Base-by-base conservation (phyloP, 345 rosid species). In the Lumnitzera racemosa region DNA sequence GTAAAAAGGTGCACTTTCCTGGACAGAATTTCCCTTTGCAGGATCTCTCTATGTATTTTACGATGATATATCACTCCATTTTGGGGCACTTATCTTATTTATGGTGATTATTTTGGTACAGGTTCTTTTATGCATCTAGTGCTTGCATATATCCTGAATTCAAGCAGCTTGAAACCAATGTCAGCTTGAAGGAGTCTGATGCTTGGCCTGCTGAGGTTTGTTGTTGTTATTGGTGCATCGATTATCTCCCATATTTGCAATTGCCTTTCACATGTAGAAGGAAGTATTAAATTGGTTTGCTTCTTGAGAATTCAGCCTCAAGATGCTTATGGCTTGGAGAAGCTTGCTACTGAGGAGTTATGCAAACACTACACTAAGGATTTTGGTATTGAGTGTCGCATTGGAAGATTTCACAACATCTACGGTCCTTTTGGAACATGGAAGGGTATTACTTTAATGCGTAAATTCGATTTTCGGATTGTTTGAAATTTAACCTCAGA, bases 181-280 rank as follows among this genome's bases (percentile, higher is more conserved):
- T 95, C 73, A 95, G 97, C 88, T 72, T 95, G 71, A 95, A 87
- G 86, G 97, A 90, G 72, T 66, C 97, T 23, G 97, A 90, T 78
- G 97, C 95, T 53, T 90, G 97, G 97, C 97, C 97, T 71, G 99
- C 99, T 5, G 97, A 94, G 99, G 99, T 90, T 74, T 55, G 81
- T 84, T 69, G 95, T 91, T 55, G 81, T 84, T 69, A 91, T 91
- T 91, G 67, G 91, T 91, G 12, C 91, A 90, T 95, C 89, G 43
- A 9, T 5, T 36, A 0, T 36, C 43, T 36, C 43, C 43, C 2
- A 9, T 36, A 36, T 5, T 36, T 36, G 43, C 11, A 9, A 36
- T 3, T 36, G 43, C 11, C 1, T 36, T 36, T 36, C 43, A 36
- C 11, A 9, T 36, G 43, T 36, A 36, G 43, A 23, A 48, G 6